phyloP scores from a whole-genome alignment of 352 stramenopile genomes.

The Phytophthora hybrid region DNA sequence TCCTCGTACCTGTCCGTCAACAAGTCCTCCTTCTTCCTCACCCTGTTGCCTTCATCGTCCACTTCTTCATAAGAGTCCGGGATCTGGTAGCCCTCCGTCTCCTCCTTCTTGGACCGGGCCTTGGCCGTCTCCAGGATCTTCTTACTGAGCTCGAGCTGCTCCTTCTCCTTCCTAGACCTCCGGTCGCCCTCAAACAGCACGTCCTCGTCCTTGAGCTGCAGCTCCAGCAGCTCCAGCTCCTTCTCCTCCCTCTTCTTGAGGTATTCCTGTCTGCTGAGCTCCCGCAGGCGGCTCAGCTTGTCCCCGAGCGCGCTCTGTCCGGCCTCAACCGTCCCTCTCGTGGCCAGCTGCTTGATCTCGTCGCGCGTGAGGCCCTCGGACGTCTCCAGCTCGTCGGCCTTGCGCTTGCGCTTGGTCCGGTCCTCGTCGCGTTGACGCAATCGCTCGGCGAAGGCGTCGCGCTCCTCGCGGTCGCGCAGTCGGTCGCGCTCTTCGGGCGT shows the following conservation, averaged over 20 bases:
- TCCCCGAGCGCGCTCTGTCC: conserved; percentile 50
- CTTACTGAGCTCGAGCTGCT: conserved; percentile 87
- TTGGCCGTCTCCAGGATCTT: conserved; percentile 93
- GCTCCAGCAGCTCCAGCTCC: conserved; percentile 95
- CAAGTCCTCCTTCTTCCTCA: conserved; percentile 93
- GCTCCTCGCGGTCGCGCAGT: conserved; percentile 71
- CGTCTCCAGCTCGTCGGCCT: conserved; percentile 46
- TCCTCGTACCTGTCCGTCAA: conserved; percentile 96
- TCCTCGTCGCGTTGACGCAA: conserved; percentile 82
- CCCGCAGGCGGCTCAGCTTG: conserved; percentile 81
- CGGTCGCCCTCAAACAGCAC: conserved; percentile 84
- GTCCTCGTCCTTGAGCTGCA: conserved; percentile 79
- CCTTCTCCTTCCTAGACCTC: conserved; percentile 74
- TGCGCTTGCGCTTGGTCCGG: conserved; percentile 68
- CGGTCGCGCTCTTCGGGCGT: conserved; percentile 58
- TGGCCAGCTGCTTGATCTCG: conserved; percentile 88
- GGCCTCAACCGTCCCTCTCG: conserved; percentile 71
- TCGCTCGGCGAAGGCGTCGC: conserved; percentile 85
- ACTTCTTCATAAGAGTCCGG: conserved; percentile 97
- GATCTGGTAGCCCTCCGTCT: conserved; percentile 93
- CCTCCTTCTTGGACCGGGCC: conserved; percentile 60
- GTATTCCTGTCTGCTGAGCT: conserved; percentile 96
- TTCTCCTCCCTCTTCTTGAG: conserved; percentile 98
- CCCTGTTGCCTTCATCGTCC: conserved; percentile 88
- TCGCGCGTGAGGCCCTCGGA: conserved; percentile 61